Percentiles rank a stretch among this genome's conserved stretches.
Evolutionary conservation across 2,329 filamentous ascomycete genomes (phyloP).

Genomic region (Neophaeococcomyces aloes): DNA sequence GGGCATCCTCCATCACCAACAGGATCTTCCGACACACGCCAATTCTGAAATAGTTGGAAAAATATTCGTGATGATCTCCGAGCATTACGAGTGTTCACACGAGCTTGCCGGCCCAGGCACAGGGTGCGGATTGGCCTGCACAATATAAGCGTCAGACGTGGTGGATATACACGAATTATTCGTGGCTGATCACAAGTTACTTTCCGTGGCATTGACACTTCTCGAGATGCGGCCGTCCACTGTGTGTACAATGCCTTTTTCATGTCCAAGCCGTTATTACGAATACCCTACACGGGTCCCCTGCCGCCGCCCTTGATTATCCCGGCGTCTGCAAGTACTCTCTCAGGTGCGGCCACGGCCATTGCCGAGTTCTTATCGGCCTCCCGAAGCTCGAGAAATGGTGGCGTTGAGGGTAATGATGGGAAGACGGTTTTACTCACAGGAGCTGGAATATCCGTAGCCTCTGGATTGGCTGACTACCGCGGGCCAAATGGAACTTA

Average conservation of each 20-base stretch:
- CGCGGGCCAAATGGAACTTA: conserved; percentile 84
- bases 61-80: no score
- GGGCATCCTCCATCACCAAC: no score
- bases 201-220: no score
- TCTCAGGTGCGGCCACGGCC: conserved; percentile 64
- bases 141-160: neutral
- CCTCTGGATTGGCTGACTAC: conserved; percentile 88
- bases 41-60: no score
- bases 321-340: conserved; percentile 58
- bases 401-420: conserved; percentile 9
- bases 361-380: conserved; percentile 65
- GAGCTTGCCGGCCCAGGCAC: no score
- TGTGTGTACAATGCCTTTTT: conserved; percentile 27
- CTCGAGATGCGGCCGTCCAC: neutral
- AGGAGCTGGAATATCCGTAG: conserved; percentile 86
- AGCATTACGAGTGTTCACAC: no score
- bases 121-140: neutral
- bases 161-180: neutral
- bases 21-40: no score
- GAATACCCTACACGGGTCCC: conserved; percentile 82
- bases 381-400: conserved; percentile 34
- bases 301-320: conserved; percentile 65
- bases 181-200: neutral
- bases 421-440: conserved; percentile 52
- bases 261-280: conserved; percentile 65